Conservation (phyloP, 306 rosid genomes). For the Quercus engelmannii region DNA sequence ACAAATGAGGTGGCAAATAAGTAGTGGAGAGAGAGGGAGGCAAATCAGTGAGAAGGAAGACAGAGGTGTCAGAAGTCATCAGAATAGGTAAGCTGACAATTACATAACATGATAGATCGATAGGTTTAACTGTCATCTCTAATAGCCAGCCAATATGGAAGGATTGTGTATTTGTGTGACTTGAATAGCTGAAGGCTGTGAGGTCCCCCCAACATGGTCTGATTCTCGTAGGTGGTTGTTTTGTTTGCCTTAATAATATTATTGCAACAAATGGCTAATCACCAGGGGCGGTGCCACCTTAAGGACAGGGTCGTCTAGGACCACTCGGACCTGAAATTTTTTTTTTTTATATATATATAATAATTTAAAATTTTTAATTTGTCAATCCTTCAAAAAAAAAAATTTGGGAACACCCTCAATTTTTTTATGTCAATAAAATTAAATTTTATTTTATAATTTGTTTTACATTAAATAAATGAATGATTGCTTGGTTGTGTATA, state of each 20-base stretch:
- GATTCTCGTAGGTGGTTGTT: conserved; percentile 1
- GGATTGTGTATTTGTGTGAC: conserved; percentile 26
- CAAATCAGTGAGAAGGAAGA: neutral
- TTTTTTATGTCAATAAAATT: no score
- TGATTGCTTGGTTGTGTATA: no score
- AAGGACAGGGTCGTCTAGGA: no score
- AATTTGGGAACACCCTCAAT: no score
- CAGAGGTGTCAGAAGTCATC: conserved; percentile 29
- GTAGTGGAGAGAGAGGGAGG: conserved; percentile 1
- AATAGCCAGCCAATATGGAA: conserved; percentile 22
- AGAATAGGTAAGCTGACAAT: conserved; percentile 7
- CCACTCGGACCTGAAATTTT: no score
- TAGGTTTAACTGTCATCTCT: conserved; percentile 26
- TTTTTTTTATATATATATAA: no score
- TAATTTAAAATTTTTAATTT: no score
- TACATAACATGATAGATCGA: conserved; percentile 1
- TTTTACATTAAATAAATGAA: no score
- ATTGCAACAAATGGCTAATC: conserved; percentile 14
- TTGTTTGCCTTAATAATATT: neutral
- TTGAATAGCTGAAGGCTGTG: conserved; percentile 22
- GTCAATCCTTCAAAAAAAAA: no score
- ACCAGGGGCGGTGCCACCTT: neutral
- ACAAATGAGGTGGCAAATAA: conserved; percentile 9
- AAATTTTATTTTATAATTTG: no score
- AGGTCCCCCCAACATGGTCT: conserved; percentile 20